Percentiles rank a stretch among this genome's conserved stretches.
These are phyloP conservation scores for Didymellaceae sp. DNA, from an alignment of 2,329 filamentous ascomycete genomes.

Conservation along the genomic window DNA sequence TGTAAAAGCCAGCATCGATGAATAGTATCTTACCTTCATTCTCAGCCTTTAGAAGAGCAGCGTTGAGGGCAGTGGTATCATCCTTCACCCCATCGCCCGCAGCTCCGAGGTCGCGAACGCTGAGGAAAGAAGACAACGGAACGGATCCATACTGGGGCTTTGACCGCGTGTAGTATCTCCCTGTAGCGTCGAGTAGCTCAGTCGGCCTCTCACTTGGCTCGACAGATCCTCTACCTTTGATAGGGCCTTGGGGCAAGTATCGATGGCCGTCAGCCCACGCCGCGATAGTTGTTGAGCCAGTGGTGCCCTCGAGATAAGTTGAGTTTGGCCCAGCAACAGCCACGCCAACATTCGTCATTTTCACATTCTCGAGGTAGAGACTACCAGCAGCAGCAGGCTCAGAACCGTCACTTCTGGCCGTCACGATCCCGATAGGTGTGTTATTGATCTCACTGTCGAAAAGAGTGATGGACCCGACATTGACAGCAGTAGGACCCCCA, in stretches of 20 bases:
- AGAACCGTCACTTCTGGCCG: slow-evolving; percentile 52
- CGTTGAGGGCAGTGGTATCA: slow-evolving; percentile 80
- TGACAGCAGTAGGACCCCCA: slow-evolving; percentile 46
- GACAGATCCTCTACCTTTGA: slow-evolving; percentile 53
- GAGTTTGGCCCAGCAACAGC: slow-evolving; percentile 33
- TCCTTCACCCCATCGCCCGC: slow-evolving; percentile 85
- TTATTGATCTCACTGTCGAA: slow-evolving; percentile 63
- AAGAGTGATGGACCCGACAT: slow-evolving; percentile 62
- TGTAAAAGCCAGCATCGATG: slow-evolving; percentile 64
- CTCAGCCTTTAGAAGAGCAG: slow-evolving; percentile 69
- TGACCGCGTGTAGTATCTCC: slow-evolving; percentile 58
- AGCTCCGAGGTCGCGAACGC: slow-evolving; percentile 57
- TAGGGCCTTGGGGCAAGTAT: slow-evolving; percentile 49
- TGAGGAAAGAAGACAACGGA: slow-evolving; percentile 68
- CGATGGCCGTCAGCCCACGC: slow-evolving; percentile 46
- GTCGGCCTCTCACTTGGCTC: slow-evolving; percentile 50
- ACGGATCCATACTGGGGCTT: slow-evolving; percentile 59
- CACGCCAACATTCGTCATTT: slow-evolving; percentile 56
- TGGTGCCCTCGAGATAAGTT: slow-evolving; percentile 36
- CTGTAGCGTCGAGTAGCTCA: slow-evolving; percentile 53
- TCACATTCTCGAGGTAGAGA: slow-evolving; percentile 66
- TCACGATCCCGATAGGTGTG: slow-evolving; percentile 58
- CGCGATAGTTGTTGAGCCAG: slow-evolving; percentile 25
- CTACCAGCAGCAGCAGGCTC: slow-evolving; percentile 56
- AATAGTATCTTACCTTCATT: slow-evolving; percentile 61